Conservation (phyloP, 495 filamentous ascomycete species). For the Aspergillus avenaceus region DNA sequence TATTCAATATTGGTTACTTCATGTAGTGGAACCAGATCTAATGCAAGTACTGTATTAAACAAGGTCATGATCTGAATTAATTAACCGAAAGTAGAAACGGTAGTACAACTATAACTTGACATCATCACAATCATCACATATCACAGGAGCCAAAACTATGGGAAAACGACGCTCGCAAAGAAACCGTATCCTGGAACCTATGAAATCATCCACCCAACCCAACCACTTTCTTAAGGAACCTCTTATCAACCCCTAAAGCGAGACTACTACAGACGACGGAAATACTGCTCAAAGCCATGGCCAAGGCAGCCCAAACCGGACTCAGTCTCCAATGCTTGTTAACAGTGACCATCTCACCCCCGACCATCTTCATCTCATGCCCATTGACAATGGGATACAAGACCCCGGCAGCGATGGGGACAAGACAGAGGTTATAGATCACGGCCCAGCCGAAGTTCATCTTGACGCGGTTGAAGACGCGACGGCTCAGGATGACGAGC, state of each 20-base stretch:
- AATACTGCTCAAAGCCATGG: conserved; percentile 83
- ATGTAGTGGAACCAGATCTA: too few relatives aligned
- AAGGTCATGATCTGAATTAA: too few relatives aligned
- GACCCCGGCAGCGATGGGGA: conserved; percentile 82
- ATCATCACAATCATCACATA: too few relatives aligned
- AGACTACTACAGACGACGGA: conserved; percentile 74
- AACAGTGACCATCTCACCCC: conserved; percentile 20
- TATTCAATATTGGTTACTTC: too few relatives aligned
- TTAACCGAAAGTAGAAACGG: too few relatives aligned
- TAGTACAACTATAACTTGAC: too few relatives aligned
- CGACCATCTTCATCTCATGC: conserved; percentile 37
- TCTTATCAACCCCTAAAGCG: conserved; percentile 50
- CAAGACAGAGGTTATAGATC: conserved; percentile 73
- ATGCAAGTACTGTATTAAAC: too few relatives aligned
- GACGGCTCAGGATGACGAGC: conserved; percentile 63
- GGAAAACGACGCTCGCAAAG: too few relatives aligned
- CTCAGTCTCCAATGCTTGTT: conserved; percentile 53
- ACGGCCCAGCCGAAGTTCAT: conserved; percentile 89
- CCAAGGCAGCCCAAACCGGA: conserved; percentile 80
- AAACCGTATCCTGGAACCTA: too few relatives aligned
- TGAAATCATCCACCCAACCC: conserved; percentile 1
- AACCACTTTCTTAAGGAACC: conserved; percentile 20
- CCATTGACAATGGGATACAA: conserved; percentile 63
- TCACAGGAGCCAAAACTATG: too few relatives aligned
- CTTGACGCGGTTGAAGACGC: conserved; percentile 73